phyloP scores from a whole-genome alignment of 106 monocot species.

The Phalaenopsis equestris region DNA sequence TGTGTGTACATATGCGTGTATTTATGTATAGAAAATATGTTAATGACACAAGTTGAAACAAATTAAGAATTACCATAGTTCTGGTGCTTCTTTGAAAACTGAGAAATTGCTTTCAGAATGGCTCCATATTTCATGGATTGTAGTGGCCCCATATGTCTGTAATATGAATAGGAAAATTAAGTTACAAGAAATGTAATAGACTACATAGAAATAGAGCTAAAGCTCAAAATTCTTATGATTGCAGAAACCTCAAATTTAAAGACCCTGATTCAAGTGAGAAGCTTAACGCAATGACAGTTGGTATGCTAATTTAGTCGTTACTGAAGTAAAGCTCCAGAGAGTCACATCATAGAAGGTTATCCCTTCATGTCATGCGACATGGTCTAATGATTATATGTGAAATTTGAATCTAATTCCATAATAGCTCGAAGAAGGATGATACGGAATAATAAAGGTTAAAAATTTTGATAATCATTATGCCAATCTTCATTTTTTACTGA shows the following conservation, averaged over 20 bases:
- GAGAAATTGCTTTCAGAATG: conserved; percentile 47
- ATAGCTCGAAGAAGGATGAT: too few species aligned
- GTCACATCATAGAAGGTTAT: too few species aligned
- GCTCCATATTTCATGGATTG: conserved; percentile 45
- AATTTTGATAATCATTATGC: too few species aligned
- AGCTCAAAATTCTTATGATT: not conserved
- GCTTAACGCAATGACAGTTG: not conserved
- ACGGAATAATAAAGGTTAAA: too few species aligned
- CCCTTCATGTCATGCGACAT: too few species aligned
- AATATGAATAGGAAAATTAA: not conserved
- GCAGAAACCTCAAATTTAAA: not conserved
- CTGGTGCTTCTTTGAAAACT: conserved; percentile 64
- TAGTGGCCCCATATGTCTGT: conserved; percentile 69
- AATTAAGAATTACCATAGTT: conserved; percentile 43
- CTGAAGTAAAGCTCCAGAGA: too few species aligned
- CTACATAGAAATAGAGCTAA: not conserved
- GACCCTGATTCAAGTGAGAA: not conserved
- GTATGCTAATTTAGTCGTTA: too few species aligned
- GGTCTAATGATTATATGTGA: too few species aligned
- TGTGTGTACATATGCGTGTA: not conserved
- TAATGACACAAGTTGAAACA: not conserved
- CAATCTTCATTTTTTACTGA: too few species aligned
- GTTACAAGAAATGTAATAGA: not conserved
- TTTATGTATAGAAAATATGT: not conserved
- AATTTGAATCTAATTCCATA: too few species aligned